These are phyloP conservation scores for Heritiera fomes DNA, from an alignment of 345 rosid genomes.

Conservation along the genomic window DNA sequence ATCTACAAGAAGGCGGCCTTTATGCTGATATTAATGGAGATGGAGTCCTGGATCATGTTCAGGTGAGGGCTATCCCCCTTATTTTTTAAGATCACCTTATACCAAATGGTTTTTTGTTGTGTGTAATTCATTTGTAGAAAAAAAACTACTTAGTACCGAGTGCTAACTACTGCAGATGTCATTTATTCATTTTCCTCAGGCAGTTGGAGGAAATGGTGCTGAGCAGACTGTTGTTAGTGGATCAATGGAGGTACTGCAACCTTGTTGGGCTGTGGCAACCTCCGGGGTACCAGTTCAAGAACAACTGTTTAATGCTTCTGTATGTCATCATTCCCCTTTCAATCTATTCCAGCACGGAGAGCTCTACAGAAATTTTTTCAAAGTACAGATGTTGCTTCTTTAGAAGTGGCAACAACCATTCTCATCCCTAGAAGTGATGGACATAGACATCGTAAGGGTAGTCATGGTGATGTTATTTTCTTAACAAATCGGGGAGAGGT, in stretches of 20 bases:
- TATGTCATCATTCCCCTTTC: constrained; percentile 82
- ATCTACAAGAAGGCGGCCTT: constrained; percentile 97
- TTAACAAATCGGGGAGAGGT: constrained; percentile 98
- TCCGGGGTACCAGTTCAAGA: constrained; percentile 94
- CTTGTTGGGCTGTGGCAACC: constrained; percentile 98
- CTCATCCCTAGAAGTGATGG: constrained; percentile 86
- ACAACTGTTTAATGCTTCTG: constrained; percentile 93
- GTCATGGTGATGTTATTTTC: constrained; percentile 90
- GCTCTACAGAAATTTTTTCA: constrained; percentile 60
- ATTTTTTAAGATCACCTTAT: not conserved
- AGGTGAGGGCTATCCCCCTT: constrained; percentile 45
- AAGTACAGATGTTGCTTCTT: constrained; percentile 53
- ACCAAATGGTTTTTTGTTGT: not conserved
- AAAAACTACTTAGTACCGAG: not conserved
- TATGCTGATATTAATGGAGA: constrained; percentile 99
- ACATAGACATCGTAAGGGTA: constrained; percentile 75
- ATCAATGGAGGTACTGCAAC: constrained; percentile 76
- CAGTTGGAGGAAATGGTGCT: constrained; percentile 93
- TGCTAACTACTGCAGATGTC: not conserved
- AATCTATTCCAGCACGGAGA: constrained; percentile 87
- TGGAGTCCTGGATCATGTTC: constrained; percentile 99
- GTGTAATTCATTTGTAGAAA: not conserved
- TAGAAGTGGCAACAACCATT: constrained; percentile 96
- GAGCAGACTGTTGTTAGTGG: constrained; percentile 80
- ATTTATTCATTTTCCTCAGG: constrained; percentile 45